These are phyloP conservation scores for Fragaria ananassa DNA, from an alignment of 306 rosid species.

Conservation along the genomic window DNA sequence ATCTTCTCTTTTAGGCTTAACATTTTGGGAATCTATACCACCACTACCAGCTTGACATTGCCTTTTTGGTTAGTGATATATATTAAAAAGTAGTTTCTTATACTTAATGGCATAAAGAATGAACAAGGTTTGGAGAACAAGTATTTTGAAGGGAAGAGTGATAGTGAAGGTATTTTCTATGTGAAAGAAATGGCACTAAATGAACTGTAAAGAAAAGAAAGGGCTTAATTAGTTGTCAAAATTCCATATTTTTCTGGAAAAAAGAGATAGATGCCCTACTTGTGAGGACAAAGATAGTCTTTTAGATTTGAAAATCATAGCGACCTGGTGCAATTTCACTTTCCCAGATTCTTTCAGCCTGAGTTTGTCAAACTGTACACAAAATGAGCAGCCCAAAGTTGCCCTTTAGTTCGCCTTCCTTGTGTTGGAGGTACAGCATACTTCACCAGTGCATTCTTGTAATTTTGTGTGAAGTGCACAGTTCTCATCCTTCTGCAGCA, in stretches of 20 bases:
- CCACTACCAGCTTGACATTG: slow-evolving; percentile 22
- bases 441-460: slow-evolving; percentile 16
- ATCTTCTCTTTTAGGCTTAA: background rate
- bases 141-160: slow-evolving; percentile 21
- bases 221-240: slow-evolving; percentile 34
- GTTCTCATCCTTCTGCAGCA: slow-evolving; percentile 18
- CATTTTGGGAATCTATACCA: slow-evolving; percentile 14
- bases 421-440: background rate
- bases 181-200: slow-evolving; percentile 5
- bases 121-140: background rate
- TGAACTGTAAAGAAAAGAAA: slow-evolving; percentile 17
- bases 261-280: slow-evolving; percentile 30
- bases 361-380: background rate
- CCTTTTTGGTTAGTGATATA: slow-evolving; percentile 7
- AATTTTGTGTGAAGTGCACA: slow-evolving; percentile 14
- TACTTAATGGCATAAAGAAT: background rate
- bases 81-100: slow-evolving; percentile 8
- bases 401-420: slow-evolving; percentile 9
- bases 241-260: slow-evolving; percentile 26
- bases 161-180: slow-evolving; percentile 30
- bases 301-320: slow-evolving; percentile 20
- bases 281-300: slow-evolving; percentile 49
- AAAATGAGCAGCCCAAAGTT: background rate
- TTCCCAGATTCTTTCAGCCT: slow-evolving; percentile 35
- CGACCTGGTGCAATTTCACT: slow-evolving; percentile 23